These are phyloP conservation scores for Penicillium cataractarum DNA, from an alignment of 495 filamentous ascomycete genomes.

Conservation along the genomic window DNA sequence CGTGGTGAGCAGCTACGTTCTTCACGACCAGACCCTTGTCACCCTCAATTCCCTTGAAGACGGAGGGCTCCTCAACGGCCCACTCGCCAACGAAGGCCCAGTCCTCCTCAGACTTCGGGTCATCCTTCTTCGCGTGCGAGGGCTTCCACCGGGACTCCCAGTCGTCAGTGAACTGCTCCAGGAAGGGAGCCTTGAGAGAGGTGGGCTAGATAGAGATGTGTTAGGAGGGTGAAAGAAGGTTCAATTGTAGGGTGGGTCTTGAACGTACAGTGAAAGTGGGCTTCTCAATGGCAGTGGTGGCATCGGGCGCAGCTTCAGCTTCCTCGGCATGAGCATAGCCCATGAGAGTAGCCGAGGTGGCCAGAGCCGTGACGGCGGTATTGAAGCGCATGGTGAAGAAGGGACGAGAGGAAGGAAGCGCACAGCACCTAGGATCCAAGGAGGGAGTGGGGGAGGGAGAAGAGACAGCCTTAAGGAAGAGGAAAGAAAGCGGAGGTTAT, in stretches of 20 bases:
- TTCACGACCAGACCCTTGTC: constrained; percentile 98
- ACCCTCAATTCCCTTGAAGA: constrained; percentile 92
- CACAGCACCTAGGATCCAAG: constrained; percentile 15
- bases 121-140: constrained; percentile 96
- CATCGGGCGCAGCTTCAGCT: constrained; percentile 58
- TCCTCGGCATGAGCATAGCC: constrained; percentile 76
- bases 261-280: constrained; percentile 87
- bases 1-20: constrained; percentile 95
- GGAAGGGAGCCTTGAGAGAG: constrained; percentile 85
- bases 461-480: constrained; percentile 23
- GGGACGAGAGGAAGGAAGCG: constrained; percentile 31
- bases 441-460: constrained; percentile 19
- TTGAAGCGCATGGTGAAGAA: constrained; percentile 74
- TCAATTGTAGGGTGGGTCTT: constrained; percentile 7
- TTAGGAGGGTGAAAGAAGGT: constrained; percentile 21
- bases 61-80: constrained; percentile 91
- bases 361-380: constrained; percentile 65
- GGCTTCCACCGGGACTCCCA: constrained; percentile 92
- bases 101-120: constrained; percentile 83
- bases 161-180: constrained; percentile 97
- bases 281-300: constrained; percentile 62
- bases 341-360: constrained; percentile 71
- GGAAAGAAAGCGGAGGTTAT: constrained; percentile 40
- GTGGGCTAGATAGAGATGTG: constrained; percentile 65
- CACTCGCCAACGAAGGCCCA: constrained; percentile 98